phyloP scores from a whole-genome alignment of 495 filamentous ascomycete genomes.

The Penicillium coprophilum region DNA sequence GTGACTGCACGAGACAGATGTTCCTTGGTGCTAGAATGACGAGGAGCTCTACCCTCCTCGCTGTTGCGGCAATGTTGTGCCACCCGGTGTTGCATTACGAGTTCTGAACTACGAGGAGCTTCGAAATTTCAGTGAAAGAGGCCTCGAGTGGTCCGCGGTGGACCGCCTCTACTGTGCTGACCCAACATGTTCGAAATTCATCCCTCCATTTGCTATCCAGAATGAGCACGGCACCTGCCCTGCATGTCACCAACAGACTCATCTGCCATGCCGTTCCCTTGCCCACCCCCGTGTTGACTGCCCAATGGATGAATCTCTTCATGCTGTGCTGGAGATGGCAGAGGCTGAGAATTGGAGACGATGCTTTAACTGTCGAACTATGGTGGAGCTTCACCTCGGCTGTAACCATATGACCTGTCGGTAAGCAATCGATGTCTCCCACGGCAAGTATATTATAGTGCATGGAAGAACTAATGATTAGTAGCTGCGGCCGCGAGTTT shows the following conservation, averaged over 20 bases:
- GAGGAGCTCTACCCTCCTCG: slow-evolving; percentile 28
- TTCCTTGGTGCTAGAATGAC: slow-evolving; percentile 23
- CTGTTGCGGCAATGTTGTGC: slow-evolving; percentile 9
- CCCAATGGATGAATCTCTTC: slow-evolving; percentile 18
- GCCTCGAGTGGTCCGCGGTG: slow-evolving; percentile 19
- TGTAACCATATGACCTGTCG: slow-evolving; percentile 27
- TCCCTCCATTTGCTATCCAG: slow-evolving; percentile 14
- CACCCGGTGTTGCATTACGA: slow-evolving; percentile 8
- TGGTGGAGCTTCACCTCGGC: slow-evolving; percentile 19
- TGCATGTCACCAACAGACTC: slow-evolving; percentile 18
- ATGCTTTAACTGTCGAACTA: slow-evolving; percentile 20
- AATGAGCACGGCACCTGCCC: slow-evolving; percentile 16
- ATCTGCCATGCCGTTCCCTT: slow-evolving; percentile 17
- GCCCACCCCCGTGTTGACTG: slow-evolving; percentile 22
- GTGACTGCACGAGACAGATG: slow-evolving; percentile 14
- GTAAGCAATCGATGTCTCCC: slow-evolving; percentile 8
- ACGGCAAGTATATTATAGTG: too few species aligned
- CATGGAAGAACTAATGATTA: neutral
- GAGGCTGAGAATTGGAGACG: slow-evolving; percentile 16
- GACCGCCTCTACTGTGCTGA: slow-evolving; percentile 23
- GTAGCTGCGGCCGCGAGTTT: slow-evolving; percentile 17
- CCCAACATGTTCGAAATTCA: slow-evolving; percentile 25
- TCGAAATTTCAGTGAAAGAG: slow-evolving; percentile 12
- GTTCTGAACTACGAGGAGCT: slow-evolving; percentile 17
- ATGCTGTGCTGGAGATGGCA: slow-evolving; percentile 18